Evolutionary conservation across 805 yeast species (phyloP).

Genomic region (Zygotorulaspora chibaensis): DNA sequence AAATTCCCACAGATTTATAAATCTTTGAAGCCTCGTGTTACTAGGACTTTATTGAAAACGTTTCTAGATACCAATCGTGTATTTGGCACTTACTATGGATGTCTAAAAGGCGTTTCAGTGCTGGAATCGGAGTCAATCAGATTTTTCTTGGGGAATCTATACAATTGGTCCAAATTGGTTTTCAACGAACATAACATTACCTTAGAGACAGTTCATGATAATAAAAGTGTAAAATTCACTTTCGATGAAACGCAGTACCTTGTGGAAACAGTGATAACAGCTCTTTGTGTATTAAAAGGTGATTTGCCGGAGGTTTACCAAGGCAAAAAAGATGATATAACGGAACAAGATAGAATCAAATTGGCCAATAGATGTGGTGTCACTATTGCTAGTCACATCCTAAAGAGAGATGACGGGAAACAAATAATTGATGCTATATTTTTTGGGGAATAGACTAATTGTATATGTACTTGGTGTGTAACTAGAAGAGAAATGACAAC

Average conservation of each 20-base stretch:
- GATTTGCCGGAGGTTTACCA: conserved; percentile 31
- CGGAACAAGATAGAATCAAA: conserved; percentile 39
- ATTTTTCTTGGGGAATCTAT: conserved; percentile 77
- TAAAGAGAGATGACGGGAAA: conserved; percentile 45
- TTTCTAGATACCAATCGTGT: conserved; percentile 81
- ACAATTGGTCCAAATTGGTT: conserved; percentile 70
- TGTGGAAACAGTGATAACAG: conserved; percentile 49
- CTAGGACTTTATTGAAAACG: conserved; percentile 87
- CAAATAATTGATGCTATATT: conserved; percentile 60
- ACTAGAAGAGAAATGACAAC: not conserved
- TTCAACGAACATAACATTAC: conserved; percentile 36
- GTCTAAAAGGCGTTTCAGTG: conserved; percentile 76
- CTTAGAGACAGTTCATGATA: conserved; percentile 18
- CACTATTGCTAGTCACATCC: conserved; percentile 47
- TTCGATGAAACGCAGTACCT: conserved; percentile 48
- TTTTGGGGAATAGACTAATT: conserved; percentile 51
- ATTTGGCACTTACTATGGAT: conserved; percentile 87
- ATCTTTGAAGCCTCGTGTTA: conserved; percentile 86
- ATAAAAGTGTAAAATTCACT: conserved; percentile 29
- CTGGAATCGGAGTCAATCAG: conserved; percentile 86
- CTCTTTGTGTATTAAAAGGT: conserved; percentile 46
- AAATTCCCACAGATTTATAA: conserved; percentile 82
- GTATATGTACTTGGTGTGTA: not conserved
- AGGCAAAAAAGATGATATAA: conserved; percentile 38
- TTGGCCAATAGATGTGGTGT: conserved; percentile 59